Conservation (phyloP, 768 basidiomycete genomes). For the Trametes meyenii region DNA sequence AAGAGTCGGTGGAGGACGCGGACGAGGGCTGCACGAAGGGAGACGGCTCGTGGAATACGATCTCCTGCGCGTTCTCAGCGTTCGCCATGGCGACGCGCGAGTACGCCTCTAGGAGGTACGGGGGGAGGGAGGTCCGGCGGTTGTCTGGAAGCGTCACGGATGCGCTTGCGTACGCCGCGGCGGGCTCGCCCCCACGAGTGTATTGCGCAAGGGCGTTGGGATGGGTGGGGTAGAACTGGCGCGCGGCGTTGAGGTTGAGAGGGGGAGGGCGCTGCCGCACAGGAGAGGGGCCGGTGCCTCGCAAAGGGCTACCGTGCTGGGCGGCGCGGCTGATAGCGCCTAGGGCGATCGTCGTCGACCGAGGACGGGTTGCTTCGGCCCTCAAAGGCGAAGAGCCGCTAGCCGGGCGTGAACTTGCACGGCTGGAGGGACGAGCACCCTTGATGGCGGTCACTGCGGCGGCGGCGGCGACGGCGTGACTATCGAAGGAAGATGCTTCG, state of each 20-base stretch:
- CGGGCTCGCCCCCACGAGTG: not conserved
- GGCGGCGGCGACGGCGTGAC: conserved; percentile 4
- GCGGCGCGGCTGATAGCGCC: conserved; percentile 1
- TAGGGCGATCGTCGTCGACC: conserved; percentile 2
- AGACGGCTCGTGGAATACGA: conserved; percentile 1
- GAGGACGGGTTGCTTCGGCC: not conserved
- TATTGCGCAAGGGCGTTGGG: conserved; percentile 3
- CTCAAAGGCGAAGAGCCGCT: not conserved
- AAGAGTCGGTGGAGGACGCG: conserved; percentile 1
- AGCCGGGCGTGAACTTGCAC: not conserved
- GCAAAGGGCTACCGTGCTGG: not conserved
- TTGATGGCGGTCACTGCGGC: not conserved
- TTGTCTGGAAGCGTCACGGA: not conserved
- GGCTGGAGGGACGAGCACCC: not conserved
- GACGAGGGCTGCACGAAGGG: conserved; percentile 1
- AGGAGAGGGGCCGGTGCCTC: not conserved
- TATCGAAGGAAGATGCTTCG: not conserved
- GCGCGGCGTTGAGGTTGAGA: conserved; percentile 11
- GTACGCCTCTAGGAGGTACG: conserved; percentile 24
- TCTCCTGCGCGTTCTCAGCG: not conserved
- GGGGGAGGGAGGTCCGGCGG: conserved; percentile 21
- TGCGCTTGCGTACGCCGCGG: not conserved
- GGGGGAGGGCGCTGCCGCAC: conserved; percentile 23
- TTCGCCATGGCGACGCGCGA: conserved; percentile 12
- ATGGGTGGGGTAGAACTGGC: conserved; percentile 3